Conservation (phyloP, 23 red algal species). For the Pyropia yezoensis region DNA sequence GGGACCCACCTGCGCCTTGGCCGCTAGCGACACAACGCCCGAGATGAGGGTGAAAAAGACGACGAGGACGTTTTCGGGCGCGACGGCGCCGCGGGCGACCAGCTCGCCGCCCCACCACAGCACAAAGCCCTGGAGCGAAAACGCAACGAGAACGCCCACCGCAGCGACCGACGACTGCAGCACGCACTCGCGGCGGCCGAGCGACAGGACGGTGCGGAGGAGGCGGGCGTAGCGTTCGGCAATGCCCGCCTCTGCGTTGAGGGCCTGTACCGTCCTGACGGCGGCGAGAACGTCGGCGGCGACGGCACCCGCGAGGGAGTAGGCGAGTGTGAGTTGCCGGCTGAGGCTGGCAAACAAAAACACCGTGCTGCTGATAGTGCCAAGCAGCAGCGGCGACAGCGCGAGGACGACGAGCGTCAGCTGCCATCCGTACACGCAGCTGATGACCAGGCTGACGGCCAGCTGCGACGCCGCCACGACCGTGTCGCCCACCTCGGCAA, state of each 20-base stretch:
- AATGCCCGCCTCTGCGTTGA: constrained; percentile 23
- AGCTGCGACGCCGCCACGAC: constrained; percentile 35
- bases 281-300: constrained; percentile 34
- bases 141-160: constrained; percentile 15
- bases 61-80: constrained; percentile 19
- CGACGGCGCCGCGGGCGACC: constrained; percentile 13
- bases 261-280: constrained; percentile 30
- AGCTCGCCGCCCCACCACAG: constrained; percentile 45
- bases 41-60: constrained; percentile 41
- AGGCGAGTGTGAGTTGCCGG: constrained; percentile 14
- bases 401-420: constrained; percentile 61
- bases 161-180: too few relatives aligned
- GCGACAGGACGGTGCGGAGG: too few relatives aligned
- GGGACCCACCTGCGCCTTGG: not conserved
- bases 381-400: constrained; percentile 22
- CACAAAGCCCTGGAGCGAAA: constrained; percentile 28
- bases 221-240: not conserved
- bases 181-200: too few relatives aligned
- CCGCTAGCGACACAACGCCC: constrained; percentile 41
- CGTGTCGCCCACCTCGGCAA: constrained; percentile 46
- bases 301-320: constrained; percentile 36
- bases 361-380: constrained; percentile 7
- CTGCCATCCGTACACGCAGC: constrained; percentile 61
- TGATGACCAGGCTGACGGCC: constrained; percentile 32
- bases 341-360: constrained; percentile 17